A percentile compares a stretch with the other conserved stretches of the same genome.
Conservation (phyloP, 2,329 filamentous ascomycete genomes). For the Monilinia fructigena region DNA sequence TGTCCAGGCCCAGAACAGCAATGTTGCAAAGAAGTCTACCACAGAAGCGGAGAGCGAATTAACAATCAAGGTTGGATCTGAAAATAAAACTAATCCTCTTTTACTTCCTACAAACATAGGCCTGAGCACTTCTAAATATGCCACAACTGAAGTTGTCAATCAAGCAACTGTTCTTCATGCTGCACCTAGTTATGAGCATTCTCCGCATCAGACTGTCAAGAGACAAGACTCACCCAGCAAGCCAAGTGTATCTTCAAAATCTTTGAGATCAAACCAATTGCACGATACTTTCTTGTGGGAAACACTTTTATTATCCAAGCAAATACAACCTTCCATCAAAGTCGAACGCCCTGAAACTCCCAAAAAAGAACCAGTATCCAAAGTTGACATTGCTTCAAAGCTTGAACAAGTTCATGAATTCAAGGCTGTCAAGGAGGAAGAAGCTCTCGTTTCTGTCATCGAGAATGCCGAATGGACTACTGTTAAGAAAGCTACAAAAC, state of each 20-base stretch:
- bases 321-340: not conserved
- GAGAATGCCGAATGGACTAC: not conserved
- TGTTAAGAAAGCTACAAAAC: not conserved
- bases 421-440: not conserved
- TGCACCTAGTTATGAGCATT: not conserved
- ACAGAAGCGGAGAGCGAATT: not conserved
- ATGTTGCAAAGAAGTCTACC: not conserved
- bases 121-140: conserved; percentile 6
- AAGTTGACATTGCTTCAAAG: not conserved
- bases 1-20: not conserved
- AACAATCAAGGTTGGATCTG: not conserved
- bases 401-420: not conserved
- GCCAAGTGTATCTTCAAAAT: not conserved
- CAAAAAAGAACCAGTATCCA: not conserved
- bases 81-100: not conserved
- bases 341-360: not conserved
- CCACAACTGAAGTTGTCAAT: not conserved
- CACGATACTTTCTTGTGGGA: conserved; percentile 1
- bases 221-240: not conserved
- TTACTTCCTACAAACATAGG: conserved; percentile 1
- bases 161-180: conserved; percentile 13
- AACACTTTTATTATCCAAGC: not conserved
- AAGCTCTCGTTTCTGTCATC: not conserved
- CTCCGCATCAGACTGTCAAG: not conserved
- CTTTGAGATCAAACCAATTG: not conserved